Evolutionary conservation across 306 rosid species (phyloP), one percentile per base, ranked within the genome.

Genomic region (Spatholobus suberectus): DNA sequence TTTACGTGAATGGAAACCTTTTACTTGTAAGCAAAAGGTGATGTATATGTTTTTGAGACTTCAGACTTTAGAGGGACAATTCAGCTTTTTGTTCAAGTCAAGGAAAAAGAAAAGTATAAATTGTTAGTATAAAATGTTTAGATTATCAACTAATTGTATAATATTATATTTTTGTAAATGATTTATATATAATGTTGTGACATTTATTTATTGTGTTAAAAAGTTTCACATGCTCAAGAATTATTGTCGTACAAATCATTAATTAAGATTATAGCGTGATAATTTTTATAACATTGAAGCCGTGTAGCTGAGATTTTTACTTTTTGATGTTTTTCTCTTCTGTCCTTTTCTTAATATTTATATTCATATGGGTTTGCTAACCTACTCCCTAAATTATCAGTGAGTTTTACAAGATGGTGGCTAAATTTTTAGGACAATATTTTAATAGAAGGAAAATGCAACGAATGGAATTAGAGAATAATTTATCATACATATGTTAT

Each of bases 351-450:
- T 34, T 51, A 23, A 17, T 26, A 29, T 54, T 3, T 32, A 49
- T 63, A 8, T 81, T 24, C 10, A 34, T 67, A 43, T 66, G 71
- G 23, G 81, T 79, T 84, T 79, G 77, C 26, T 84, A 40, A 78
- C 81, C 85, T 65, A 74, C 76, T 51, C 73, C 74, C 75, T 69
- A 74, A 82, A 26, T 65, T 81, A 37, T 49, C 1, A 12, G 27
- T 6, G 27, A 27, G 32, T 69, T 55, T 57, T 55, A 68, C 65
- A 68, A 21, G 23, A 73, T 17, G 57, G 12, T 57, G 20, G 40
- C 46, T 57, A 68, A 41, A 43, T 0, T 35, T 46, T 54, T 44
- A 10, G 20, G 21, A 59, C 2, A 41, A 4, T 9, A 15, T 23
- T 41, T 76, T 15, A 75, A 65, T 8, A 37, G 24, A 17, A 40